Evolutionary conservation across 306 rosid genomes (phyloP).

Genomic region (Fagus sylvatica): DNA sequence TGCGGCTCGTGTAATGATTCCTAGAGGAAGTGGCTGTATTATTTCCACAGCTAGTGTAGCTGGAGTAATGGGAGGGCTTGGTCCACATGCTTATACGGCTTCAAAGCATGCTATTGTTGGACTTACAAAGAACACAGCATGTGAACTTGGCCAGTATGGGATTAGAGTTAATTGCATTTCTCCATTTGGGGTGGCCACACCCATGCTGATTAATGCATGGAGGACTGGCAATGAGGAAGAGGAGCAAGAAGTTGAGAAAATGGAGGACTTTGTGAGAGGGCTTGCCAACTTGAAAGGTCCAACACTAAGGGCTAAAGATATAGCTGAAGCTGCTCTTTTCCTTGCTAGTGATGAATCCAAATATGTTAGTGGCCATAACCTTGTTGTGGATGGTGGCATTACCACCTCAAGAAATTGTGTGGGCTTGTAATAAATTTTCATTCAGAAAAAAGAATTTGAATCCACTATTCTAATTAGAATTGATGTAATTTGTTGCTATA

Average conservation of each 20-base stretch:
- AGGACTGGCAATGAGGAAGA: constrained; percentile 32
- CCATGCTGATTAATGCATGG: constrained; percentile 87
- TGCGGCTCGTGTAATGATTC: constrained; percentile 85
- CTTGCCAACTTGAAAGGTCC: constrained; percentile 69
- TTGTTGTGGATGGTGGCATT: constrained; percentile 90
- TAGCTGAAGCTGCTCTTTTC: constrained; percentile 91
- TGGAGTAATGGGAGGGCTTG: constrained; percentile 74
- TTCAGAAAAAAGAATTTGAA: not conserved
- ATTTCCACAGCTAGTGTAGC: constrained; percentile 81
- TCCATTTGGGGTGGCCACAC: constrained; percentile 90
- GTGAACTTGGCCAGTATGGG: constrained; percentile 77
- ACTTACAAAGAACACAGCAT: constrained; percentile 71
- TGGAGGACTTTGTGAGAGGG: constrained; percentile 83
- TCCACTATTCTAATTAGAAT: not conserved
- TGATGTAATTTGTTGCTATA: not conserved
- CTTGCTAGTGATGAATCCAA: constrained; percentile 92
- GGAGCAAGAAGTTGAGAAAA: constrained; percentile 60
- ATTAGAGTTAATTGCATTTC: constrained; percentile 84
- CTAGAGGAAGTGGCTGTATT: constrained; percentile 59
- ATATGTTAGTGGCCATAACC: constrained; percentile 90
- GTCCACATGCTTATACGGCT: constrained; percentile 89
- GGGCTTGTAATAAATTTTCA: constrained; percentile 34
- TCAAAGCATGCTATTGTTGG: constrained; percentile 95
- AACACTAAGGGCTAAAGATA: constrained; percentile 63
- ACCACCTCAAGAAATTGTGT: constrained; percentile 79